phyloP scores from a whole-genome alignment of 768 basidiomycete species.

The Boletus insuetus region DNA sequence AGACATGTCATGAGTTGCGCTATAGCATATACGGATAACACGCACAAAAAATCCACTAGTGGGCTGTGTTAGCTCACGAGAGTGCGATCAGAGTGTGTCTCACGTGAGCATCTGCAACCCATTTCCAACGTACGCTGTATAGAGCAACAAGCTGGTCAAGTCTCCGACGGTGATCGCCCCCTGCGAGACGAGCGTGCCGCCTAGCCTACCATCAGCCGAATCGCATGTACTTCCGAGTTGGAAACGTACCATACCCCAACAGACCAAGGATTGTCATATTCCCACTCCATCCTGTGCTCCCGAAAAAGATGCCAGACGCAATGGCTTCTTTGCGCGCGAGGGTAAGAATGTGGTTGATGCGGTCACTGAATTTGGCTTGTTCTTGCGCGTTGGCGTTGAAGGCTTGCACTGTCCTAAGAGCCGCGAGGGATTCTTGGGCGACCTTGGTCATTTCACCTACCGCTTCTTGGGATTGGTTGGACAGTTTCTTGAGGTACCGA shows the following conservation, averaged over 20 bases:
- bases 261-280: conserved; percentile 88
- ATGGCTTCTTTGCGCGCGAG: conserved; percentile 85
- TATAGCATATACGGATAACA: background rate
- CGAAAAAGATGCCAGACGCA: conserved; percentile 92
- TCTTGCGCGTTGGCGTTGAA: conserved; percentile 85
- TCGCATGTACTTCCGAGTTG: background rate
- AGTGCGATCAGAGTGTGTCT: conserved; percentile 21
- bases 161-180: conserved; percentile 92
- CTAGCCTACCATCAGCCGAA: conserved; percentile 36
- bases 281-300: conserved; percentile 88
- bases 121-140: conserved; percentile 85
- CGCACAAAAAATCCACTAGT: conserved; percentile 40
- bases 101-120: conserved; percentile 80
- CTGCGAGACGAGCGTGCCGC: conserved; percentile 85
- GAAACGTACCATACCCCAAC: conserved; percentile 77
- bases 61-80: background rate
- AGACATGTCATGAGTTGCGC: background rate
- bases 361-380: conserved; percentile 68
- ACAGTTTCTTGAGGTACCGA: conserved; percentile 88
- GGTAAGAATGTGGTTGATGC: conserved; percentile 60
- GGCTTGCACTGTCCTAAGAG: conserved; percentile 85
- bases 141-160: conserved; percentile 83
- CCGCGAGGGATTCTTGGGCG: conserved; percentile 87
- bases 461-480: conserved; percentile 90
- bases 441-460: conserved; percentile 92